Conservation (phyloP, 1,139 yeast species). For the Zhuliangozyma parablackwelliae region DNA sequence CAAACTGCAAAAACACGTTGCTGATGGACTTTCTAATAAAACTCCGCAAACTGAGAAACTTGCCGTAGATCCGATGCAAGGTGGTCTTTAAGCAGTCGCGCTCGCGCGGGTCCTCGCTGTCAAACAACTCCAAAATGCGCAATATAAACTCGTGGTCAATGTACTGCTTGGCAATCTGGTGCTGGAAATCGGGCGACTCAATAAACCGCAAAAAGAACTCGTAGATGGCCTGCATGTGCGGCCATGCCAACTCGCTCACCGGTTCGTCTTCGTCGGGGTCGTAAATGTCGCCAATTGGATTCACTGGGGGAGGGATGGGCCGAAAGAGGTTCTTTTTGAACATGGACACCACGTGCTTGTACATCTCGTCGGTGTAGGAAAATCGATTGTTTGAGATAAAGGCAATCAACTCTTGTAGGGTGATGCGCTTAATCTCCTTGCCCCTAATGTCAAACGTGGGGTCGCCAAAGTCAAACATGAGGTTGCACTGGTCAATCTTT, state of each 20-base stretch:
- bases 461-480: conserved; percentile 89
- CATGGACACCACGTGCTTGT: conserved; percentile 83
- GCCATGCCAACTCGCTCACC: conserved; percentile 95
- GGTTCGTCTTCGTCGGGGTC: conserved; percentile 99
- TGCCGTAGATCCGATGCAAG: conserved; percentile 91
- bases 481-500: conserved; percentile 91
- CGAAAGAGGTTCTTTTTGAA: conserved; percentile 84
- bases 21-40: conserved; percentile 88
- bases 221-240: conserved; percentile 96
- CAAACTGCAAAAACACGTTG: conserved; percentile 88
- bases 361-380: conserved; percentile 87
- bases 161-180: conserved; percentile 86
- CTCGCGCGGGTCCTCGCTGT: conserved; percentile 94
- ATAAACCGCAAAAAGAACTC: conserved; percentile 90
- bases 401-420: conserved; percentile 84
- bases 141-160: conserved; percentile 89
- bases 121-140: conserved; percentile 79
- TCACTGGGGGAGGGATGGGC: conserved; percentile 97
- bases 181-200: conserved; percentile 93
- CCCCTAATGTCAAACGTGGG: conserved; percentile 91
- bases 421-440: conserved; percentile 82
- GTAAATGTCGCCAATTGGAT: conserved; percentile 91
- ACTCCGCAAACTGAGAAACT: conserved; percentile 83
- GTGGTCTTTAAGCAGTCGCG: conserved; percentile 94
- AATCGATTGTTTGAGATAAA: conserved; percentile 80